These are phyloP conservation scores for Colletotrichum nymphaeae DNA, from an alignment of 2,329 filamentous ascomycete genomes.

Conservation along the genomic window DNA sequence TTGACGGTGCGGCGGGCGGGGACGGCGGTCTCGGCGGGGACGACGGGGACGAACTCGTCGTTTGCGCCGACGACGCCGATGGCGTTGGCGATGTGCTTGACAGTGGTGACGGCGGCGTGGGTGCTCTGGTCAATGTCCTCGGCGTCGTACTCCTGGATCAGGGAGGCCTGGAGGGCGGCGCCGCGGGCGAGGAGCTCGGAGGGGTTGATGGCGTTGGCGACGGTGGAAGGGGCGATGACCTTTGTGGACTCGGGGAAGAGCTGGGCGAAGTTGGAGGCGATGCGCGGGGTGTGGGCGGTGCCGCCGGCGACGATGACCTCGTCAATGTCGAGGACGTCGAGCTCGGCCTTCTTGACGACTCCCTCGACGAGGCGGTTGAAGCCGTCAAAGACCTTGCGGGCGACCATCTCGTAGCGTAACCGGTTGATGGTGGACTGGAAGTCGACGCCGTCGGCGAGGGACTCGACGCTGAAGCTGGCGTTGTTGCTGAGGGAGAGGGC, in stretches of 20 bases:
- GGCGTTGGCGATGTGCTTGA: slow-evolving; percentile 88
- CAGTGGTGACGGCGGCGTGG: slow-evolving; percentile 93
- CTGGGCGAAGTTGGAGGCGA: slow-evolving; percentile 81
- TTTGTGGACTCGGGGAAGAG: slow-evolving; percentile 85
- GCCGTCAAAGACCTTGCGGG: slow-evolving; percentile 85
- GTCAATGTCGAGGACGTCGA: slow-evolving; percentile 93
- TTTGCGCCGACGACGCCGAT: slow-evolving; percentile 82
- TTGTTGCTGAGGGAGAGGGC: slow-evolving; percentile 88
- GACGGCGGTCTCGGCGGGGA: slow-evolving; percentile 88
- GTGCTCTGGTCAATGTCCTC: slow-evolving; percentile 96
- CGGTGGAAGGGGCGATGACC: slow-evolving; percentile 87
- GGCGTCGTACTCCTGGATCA: slow-evolving; percentile 94
- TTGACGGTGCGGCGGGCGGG: slow-evolving; percentile 88
- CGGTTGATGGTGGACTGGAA: slow-evolving; percentile 94
- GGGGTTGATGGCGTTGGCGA: slow-evolving; percentile 85
- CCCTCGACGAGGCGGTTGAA: slow-evolving; percentile 88
- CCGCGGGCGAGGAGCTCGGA: slow-evolving; percentile 90
- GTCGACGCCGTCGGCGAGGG: slow-evolving; percentile 87
- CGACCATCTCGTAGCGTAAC: slow-evolving; percentile 90
- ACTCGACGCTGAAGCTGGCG: slow-evolving; percentile 93
- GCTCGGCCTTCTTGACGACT: slow-evolving; percentile 88
- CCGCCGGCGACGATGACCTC: slow-evolving; percentile 95
- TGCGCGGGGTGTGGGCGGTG: slow-evolving; percentile 91
- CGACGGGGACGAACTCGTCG: slow-evolving; percentile 82
- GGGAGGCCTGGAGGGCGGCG: slow-evolving; percentile 92